Evolutionary conservation across 208 protist genomes (phyloP).

Genomic region (Trichomonas tenax): DNA sequence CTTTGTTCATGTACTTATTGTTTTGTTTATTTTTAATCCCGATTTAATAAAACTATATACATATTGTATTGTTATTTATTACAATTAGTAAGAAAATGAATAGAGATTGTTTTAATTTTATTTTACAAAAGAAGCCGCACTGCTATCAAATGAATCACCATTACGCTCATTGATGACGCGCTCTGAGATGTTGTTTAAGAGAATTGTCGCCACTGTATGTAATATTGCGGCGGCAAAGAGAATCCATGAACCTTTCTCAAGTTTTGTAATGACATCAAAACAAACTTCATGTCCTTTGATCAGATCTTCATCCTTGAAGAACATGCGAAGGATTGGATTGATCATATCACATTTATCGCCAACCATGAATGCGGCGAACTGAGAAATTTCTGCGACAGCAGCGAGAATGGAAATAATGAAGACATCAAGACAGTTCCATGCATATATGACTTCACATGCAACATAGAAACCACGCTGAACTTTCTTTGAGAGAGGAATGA

Average conservation of each 20-base stretch:
- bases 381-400: constrained; percentile 62
- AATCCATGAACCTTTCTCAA: background rate
- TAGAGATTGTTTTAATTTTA: too few relatives aligned
- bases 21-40: too few relatives aligned
- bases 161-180: background rate
- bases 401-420: constrained; percentile 63
- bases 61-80: too few relatives aligned
- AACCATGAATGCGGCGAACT: constrained; percentile 67
- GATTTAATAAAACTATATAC: too few relatives aligned
- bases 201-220: background rate
- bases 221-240: background rate
- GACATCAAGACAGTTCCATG: constrained; percentile 69
- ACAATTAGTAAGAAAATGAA: too few relatives aligned
- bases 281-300: background rate
- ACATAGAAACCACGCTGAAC: background rate
- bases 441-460: constrained; percentile 51
- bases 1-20: too few relatives aligned
- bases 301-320: background rate
- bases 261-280: background rate
- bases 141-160: background rate
- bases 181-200: background rate
- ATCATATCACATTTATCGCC: constrained; percentile 47
- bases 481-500: constrained; percentile 38
- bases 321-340: constrained; percentile 39
- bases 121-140: background rate